Evolutionary conservation across 2,329 filamentous ascomycete species (phyloP), one percentile per base, ranked within the genome.

Genomic region (Pseudogymnoascus sp.): DNA sequence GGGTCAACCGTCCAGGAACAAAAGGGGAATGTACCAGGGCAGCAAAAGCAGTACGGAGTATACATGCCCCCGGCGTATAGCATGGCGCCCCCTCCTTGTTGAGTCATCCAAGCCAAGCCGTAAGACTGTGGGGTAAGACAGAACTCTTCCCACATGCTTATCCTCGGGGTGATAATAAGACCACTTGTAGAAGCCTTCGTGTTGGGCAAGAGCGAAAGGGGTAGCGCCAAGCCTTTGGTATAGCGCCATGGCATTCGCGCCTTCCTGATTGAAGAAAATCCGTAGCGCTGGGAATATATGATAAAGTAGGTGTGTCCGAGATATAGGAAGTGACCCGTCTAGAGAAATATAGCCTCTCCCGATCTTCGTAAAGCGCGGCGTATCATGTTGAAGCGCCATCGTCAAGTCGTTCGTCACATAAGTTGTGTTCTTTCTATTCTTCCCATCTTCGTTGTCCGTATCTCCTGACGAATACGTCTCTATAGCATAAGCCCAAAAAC

Each of bases 351-450:
- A 31, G 13, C 27, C 25, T 52, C 27, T 52, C 45, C 13, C 6
- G 3, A 52, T 15, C 45, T 13, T 52, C 45, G 45, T 52, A 52
- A 52, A 52, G 25, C 45, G 27, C 45, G 27, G 27, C 12, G 42
- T 52, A 52, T 52, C 45, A 31, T 52, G n/a, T 52, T n/a, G 27
- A 52, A 27, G 21, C 45, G 45, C 45, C 45, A 52, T 52, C 45
- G 45, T 52, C 45, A 52, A 52, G 15, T 52, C 45, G 45, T 45
- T 21, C 40, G 40, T 52, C 45, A 52, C 31, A 52, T 52, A 25
- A 52, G 13, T 27, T 52, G 45, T 29, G 15, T 31, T 29, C 10
- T 25, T 15, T 31, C 45, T 15, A 52, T 52, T 15, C 13, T 31
- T 15, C n/a, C 8, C 45, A 13, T 29, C 13, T 15, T 5, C 13